A percentile compares a stretch with the other conserved stretches of the same genome.
These are phyloP conservation scores for Lasiodiplodia hormozganensis DNA, from an alignment of 2,329 filamentous ascomycete genomes.

Conservation along the genomic window DNA sequence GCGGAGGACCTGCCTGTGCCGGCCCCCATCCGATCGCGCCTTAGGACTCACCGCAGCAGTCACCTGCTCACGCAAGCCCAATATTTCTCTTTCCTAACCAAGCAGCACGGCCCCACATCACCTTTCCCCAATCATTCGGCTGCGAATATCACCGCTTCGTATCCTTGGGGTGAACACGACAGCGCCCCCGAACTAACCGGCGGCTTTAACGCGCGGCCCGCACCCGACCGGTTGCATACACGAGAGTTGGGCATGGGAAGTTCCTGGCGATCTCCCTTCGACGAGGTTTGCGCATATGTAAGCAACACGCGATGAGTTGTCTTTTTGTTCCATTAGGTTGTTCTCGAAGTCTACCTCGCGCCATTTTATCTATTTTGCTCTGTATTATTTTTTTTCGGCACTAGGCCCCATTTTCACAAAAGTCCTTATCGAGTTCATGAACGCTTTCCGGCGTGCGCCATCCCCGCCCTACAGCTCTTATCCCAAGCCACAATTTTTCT, in stretches of 20 bases:
- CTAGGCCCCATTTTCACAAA: too few species aligned
- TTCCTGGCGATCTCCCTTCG: conserved; percentile 10
- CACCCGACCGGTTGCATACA: background rate
- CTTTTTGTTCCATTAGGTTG: background rate
- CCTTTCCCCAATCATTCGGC: background rate
- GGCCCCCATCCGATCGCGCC: background rate
- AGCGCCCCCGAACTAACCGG: background rate
- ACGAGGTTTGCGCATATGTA: background rate
- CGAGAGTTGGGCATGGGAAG: background rate
- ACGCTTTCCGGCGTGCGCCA: too few species aligned
- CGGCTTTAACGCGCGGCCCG: conserved; percentile 18
- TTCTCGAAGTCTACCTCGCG: background rate
- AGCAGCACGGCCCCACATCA: background rate
- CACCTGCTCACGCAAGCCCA: background rate
- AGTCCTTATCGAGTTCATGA: too few species aligned
- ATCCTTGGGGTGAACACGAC: background rate
- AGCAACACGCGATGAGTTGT: background rate
- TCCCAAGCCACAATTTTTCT: background rate
- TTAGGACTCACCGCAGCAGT: background rate
- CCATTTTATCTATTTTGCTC: too few species aligned
- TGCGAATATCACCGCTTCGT: background rate
- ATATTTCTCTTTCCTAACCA: background rate
- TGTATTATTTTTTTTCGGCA: too few species aligned
- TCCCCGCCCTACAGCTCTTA: background rate
- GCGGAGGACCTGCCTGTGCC: too few species aligned